Evolutionary conservation across 306 rosid genomes (phyloP).

Genomic region (Cicer arietinum): DNA sequence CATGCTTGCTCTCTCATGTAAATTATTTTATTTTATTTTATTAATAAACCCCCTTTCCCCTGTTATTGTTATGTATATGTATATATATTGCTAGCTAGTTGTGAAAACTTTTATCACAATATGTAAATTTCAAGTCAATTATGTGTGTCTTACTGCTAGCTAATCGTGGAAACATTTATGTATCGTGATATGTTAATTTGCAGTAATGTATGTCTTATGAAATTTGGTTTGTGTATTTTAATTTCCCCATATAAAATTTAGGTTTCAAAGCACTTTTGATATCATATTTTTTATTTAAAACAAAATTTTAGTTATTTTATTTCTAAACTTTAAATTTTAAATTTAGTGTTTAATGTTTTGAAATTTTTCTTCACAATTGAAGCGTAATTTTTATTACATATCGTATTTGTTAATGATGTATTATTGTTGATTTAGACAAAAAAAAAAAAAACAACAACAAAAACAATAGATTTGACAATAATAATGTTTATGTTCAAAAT

Average conservation of each 20-base stretch:
- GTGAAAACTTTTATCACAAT: neutral
- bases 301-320: no score
- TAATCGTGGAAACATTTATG: neutral
- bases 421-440: no score
- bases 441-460: no score
- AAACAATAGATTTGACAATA: no score
- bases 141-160: neutral
- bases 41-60: neutral
- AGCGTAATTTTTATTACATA: no score
- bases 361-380: no score
- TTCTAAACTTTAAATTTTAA: no score
- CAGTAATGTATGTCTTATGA: neutral
- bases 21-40: neutral
- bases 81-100: neutral
- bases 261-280: no score
- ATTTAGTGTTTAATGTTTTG: no score
- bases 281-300: no score
- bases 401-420: no score
- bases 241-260: neutral
- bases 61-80: constrained; percentile 8
- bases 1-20: constrained; percentile 86
- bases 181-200: neutral
- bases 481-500: no score
- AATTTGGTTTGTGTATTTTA: constrained; percentile 5
- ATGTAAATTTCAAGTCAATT: constrained; percentile 33